These are phyloP conservation scores for Gossypium gossypioides DNA, from an alignment of 441 rosid genomes.

Conservation along the genomic window DNA sequence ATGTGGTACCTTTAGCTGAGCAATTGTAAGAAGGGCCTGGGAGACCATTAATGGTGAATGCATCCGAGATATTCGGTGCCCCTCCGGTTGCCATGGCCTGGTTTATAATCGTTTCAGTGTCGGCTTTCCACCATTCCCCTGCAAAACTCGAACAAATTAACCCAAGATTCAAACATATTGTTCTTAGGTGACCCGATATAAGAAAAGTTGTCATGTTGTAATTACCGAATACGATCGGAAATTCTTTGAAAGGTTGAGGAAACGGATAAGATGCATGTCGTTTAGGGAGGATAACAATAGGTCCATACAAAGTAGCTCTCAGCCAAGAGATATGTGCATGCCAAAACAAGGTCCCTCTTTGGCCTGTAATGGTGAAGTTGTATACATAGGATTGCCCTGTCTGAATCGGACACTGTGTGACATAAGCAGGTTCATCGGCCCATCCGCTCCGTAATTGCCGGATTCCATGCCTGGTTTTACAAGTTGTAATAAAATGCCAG, in stretches of 20 bases:
- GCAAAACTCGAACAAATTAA: background rate
- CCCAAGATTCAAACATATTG: background rate
- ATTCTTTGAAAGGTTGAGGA: constrained; percentile 22
- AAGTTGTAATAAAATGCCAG: background rate
- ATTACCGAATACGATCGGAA: constrained; percentile 26
- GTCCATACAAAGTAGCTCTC: constrained; percentile 24
- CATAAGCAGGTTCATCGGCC: constrained; percentile 32
- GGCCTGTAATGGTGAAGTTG: constrained; percentile 27
- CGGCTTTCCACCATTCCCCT: constrained; percentile 41
- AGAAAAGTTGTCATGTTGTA: background rate
- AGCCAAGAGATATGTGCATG: constrained; percentile 34
- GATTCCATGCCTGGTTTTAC: constrained; percentile 25
- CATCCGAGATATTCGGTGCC: constrained; percentile 30
- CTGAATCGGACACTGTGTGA: constrained; percentile 31
- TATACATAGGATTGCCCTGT: constrained; percentile 23
- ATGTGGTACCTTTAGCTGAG: constrained; percentile 19
- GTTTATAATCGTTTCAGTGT: constrained; percentile 27
- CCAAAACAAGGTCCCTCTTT: constrained; percentile 30
- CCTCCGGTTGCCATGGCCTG: constrained; percentile 30
- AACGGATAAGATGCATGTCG: constrained; percentile 25
- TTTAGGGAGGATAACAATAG: constrained; percentile 27
- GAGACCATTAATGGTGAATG: constrained; percentile 33
- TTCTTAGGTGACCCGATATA: background rate
- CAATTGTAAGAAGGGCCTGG: constrained; percentile 28
- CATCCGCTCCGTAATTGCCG: constrained; percentile 26